Evolutionary conservation across 192 early-diverging fungal species (phyloP), one percentile per base, ranked within the genome.

Genomic region (Linnemannia exigua): DNA sequence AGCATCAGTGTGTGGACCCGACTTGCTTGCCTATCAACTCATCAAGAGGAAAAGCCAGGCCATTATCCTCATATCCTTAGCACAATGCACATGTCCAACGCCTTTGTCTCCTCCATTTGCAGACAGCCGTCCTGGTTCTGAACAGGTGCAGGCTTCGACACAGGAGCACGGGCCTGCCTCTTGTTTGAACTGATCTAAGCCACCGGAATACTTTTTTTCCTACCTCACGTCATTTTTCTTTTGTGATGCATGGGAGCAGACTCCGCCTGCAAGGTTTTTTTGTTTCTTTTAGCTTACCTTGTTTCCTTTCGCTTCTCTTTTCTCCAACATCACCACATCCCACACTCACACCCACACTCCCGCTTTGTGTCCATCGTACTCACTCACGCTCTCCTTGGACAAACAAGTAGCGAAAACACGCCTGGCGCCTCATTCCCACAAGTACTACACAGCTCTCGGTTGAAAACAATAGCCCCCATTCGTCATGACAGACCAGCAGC

Each of bases 401-500:
- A 12, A 63, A 63, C 28, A 25, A 44, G 9, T 9, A 44, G 9
- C 41, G 41, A 44, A 44, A 63, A 63, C 58, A 1, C 58, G 11
- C 28, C 28, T 31, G 14, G 58, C 28, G 58, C 28, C 58, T 38
- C 37, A 44, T 17, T 41, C 37, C 22, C 31, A 41, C 16, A 36
- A 70, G 20, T 22, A 68, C 67, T 25, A 25, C 35, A 35, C 71
- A 35, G 11, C 31, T 19, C 50, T 38, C 22, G 36, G 31, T 36
- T 48, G n/a, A 7, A 36, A 4, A 63, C 8, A 25, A n/a, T 25
- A 28, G 28, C 58, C 31, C 14, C 12, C 58, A 69, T 37, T 46
- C 69, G 22, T 25, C 51, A 79, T 79, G 78, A 33, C 70, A n/a
- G 70, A 79, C 47, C 70, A 75, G 38, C 48, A 46, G 36, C 76